Evolutionary conservation across 176 grass and related monocot genomes (phyloP).

Genomic region (Bromus sterilis): DNA sequence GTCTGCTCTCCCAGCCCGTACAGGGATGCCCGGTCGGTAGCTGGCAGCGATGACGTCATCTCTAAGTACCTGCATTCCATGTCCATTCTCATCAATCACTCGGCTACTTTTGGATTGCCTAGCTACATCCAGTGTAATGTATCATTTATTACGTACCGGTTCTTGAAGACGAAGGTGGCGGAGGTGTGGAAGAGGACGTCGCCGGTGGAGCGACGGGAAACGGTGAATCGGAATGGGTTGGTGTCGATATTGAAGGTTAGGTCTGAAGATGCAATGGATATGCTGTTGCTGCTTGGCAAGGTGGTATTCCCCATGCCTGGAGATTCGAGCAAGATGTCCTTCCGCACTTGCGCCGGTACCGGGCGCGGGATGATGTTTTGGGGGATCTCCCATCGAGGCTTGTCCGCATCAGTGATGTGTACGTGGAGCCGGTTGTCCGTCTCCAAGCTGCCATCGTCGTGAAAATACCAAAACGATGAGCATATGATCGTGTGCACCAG

Average conservation of each 20-base stretch:
- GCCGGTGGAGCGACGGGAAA: constrained; percentile 41
- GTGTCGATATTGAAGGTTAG: constrained; percentile 42
- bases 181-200: constrained; percentile 50
- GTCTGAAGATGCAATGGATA: constrained; percentile 41
- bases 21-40: constrained; percentile 26
- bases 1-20: constrained; percentile 90
- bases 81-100: not conserved
- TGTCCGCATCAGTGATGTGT: constrained; percentile 66
- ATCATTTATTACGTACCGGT: not conserved
- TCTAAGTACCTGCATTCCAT: constrained; percentile 41
- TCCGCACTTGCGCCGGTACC: not conserved
- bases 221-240: constrained; percentile 50
- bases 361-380: constrained; percentile 49
- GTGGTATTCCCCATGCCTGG: not conserved
- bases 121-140: not conserved
- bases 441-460: constrained; percentile 38
- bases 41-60: constrained; percentile 49
- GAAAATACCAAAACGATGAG: not conserved
- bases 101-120: not conserved
- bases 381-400: constrained; percentile 65
- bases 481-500: not conserved
- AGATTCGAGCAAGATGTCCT: not conserved
- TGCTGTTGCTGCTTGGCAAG: constrained; percentile 11
- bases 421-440: constrained; percentile 63
- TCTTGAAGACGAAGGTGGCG: constrained; percentile 54